Evolutionary conservation across 306 rosid species (phyloP).

Genomic region (Argentina anserina): DNA sequence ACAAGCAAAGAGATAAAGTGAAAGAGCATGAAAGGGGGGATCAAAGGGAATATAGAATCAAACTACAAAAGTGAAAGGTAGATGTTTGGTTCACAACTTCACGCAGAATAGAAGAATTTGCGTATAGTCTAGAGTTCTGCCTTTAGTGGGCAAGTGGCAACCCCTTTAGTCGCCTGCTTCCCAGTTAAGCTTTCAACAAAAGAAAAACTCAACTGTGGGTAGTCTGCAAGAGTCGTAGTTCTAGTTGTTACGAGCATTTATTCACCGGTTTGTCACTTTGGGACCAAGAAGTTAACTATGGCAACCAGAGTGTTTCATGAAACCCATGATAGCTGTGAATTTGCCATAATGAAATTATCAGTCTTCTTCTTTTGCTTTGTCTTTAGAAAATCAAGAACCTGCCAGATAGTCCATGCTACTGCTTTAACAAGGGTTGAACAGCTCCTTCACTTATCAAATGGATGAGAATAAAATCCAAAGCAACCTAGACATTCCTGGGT

Average conservation of each 20-base stretch:
- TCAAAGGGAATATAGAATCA: constrained; percentile 6
- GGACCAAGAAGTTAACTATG: constrained; percentile 1
- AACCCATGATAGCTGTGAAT: constrained; percentile 13
- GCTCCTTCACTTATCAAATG: constrained; percentile 8
- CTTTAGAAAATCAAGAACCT: background rate
- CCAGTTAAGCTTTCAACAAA: background rate
- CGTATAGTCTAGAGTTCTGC: background rate
- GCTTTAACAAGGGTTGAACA: constrained; percentile 14
- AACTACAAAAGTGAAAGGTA: constrained; percentile 4
- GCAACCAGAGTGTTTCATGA: too few relatives aligned
- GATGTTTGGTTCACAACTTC: background rate
- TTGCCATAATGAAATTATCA: background rate
- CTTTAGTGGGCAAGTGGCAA: background rate
- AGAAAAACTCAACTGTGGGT: background rate
- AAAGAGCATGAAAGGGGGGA: background rate
- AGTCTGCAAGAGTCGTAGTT: background rate
- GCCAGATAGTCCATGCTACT: constrained; percentile 12
- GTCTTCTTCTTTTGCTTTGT: background rate
- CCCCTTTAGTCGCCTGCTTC: background rate
- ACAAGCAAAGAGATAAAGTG: background rate
- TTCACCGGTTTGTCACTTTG: background rate
- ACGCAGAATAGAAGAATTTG: background rate
- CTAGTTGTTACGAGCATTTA: background rate
- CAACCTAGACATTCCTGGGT: constrained; percentile 13
- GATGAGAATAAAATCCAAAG: constrained; percentile 18